phyloP scores from a whole-genome alignment of 2,329 filamentous ascomycete species.

The Anisogramma anomala region DNA sequence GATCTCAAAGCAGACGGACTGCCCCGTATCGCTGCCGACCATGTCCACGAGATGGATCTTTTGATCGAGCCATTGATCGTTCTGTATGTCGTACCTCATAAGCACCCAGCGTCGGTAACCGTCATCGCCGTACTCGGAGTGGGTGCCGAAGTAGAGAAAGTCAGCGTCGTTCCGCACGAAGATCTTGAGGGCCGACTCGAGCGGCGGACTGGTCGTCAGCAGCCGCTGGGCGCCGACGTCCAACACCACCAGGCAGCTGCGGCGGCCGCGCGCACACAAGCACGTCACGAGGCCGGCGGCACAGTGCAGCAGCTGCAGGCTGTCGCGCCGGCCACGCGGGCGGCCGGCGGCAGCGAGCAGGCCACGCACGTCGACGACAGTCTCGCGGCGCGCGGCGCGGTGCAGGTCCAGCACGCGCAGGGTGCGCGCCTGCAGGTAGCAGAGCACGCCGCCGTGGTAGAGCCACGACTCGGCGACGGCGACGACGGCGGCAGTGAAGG shows the following conservation, averaged over 20 bases:
- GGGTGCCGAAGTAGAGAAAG: conserved; percentile 56
- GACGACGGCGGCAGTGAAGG: conserved; percentile 49
- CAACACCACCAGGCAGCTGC: conserved; percentile 43
- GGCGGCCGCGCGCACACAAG: conserved; percentile 34
- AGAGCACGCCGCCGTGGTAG: conserved; percentile 53
- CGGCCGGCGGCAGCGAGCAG: conserved; percentile 27
- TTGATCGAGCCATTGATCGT: conserved; percentile 27
- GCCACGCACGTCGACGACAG: conserved; percentile 41
- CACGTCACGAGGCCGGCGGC: conserved; percentile 46
- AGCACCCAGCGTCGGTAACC: conserved; percentile 54
- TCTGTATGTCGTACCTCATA: conserved; percentile 36
- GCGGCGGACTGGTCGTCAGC: conserved; percentile 25
- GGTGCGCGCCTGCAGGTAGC: conserved; percentile 40
- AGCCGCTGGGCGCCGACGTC: conserved; percentile 29
- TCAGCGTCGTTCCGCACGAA: conserved; percentile 54
- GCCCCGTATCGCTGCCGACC: conserved; percentile 53
- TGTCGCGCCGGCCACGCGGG: conserved; percentile 26
- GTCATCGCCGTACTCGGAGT: conserved; percentile 40
- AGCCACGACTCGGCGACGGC: conserved; percentile 50
- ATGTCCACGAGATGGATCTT: conserved; percentile 45
- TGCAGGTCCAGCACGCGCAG: conserved; percentile 51
- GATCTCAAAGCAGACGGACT: conserved; percentile 61
- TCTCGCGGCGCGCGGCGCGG: conserved; percentile 34
- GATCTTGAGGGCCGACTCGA: conserved; percentile 41
- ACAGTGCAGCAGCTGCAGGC: conserved; percentile 44